Percentiles rank a stretch among this genome's conserved stretches.
Conservation (phyloP, 257 asterid genomes). For the Rehmannia glutinosa region DNA sequence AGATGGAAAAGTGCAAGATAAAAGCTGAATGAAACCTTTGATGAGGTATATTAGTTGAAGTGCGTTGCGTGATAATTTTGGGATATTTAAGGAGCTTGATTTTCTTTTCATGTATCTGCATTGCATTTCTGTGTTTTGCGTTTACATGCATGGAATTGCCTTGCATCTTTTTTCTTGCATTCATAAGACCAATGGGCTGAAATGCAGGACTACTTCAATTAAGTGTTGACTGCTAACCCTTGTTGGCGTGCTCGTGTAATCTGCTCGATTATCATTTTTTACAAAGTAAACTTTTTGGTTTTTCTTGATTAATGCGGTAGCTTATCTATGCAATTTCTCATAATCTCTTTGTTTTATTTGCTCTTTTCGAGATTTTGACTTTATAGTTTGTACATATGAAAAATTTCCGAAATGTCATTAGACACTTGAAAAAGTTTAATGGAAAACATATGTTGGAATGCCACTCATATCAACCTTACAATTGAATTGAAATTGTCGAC, state of each 20-base stretch:
- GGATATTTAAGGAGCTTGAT: not conserved
- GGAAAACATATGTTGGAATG: too few species aligned
- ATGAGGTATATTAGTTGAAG: constrained; percentile 30
- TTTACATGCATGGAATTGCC: too few species aligned
- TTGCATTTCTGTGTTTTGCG: not conserved
- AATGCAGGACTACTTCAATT: constrained; percentile 44
- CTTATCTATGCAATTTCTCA: not conserved
- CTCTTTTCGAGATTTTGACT: too few species aligned
- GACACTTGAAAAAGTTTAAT: too few species aligned
- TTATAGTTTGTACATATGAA: too few species aligned
- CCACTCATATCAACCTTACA: too few species aligned
- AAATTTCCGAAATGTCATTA: too few species aligned
- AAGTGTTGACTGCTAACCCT: constrained; percentile 33
- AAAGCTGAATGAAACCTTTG: constrained; percentile 29
- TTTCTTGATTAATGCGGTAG: too few species aligned
- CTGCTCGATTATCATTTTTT: constrained; percentile 14
- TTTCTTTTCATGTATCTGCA: not conserved
- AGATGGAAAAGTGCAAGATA: constrained; percentile 35
- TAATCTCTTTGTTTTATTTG: not conserved
- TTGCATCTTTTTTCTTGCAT: not conserved
- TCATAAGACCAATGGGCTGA: not conserved
- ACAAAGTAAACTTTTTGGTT: not conserved
- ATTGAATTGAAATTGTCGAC: too few species aligned
- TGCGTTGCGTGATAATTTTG: not conserved
- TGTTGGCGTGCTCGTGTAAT: not conserved